Evolutionary conservation across 176 grass and related monocot species (phyloP).

Genomic region (Eragrostis nindensis): DNA sequence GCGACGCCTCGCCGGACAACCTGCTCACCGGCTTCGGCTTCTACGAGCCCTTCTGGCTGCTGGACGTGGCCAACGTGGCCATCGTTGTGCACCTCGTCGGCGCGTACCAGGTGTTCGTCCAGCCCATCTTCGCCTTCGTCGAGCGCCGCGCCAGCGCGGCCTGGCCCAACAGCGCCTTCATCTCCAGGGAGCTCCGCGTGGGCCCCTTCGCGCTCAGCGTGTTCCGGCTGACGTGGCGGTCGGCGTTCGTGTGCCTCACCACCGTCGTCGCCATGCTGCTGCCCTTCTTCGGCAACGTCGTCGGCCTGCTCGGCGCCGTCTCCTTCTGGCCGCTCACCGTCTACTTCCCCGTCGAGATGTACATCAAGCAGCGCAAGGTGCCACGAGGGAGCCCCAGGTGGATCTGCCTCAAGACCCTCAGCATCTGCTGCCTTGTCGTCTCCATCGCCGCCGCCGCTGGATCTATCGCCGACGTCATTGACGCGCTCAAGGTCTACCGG

Average conservation of each 20-base stretch:
- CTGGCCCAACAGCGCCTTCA: constrained; percentile 58
- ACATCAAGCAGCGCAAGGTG: constrained; percentile 67
- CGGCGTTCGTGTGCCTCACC: constrained; percentile 72
- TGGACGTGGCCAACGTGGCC: constrained; percentile 79
- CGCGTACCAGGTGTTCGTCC: constrained; percentile 72
- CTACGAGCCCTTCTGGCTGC: constrained; percentile 79
- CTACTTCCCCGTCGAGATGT: constrained; percentile 98
- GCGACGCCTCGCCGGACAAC: constrained; percentile 61
- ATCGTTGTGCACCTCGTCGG: constrained; percentile 79
- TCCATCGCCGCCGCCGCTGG: constrained; percentile 60
- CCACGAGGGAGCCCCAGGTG: constrained; percentile 34
- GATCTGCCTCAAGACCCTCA: constrained; percentile 57
- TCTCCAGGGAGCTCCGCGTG: constrained; percentile 43
- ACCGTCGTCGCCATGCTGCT: constrained; percentile 76
- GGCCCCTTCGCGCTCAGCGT: constrained; percentile 40
- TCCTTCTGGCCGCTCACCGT: constrained; percentile 96
- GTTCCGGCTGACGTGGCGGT: constrained; percentile 68
- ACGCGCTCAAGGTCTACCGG: constrained; percentile 66
- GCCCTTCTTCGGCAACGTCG: constrained; percentile 86
- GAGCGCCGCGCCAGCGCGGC: constrained; percentile 47
- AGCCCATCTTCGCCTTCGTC: constrained; percentile 76
- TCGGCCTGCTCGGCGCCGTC: constrained; percentile 79
- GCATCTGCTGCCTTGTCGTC: constrained; percentile 51
- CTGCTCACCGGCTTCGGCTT: constrained; percentile 80
- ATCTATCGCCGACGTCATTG: constrained; percentile 70